A percentile compares a stretch with the other conserved stretches of the same genome.
Conservation (phyloP, 371 early-diverging fungal species). For the Pancytospora philotis region DNA sequence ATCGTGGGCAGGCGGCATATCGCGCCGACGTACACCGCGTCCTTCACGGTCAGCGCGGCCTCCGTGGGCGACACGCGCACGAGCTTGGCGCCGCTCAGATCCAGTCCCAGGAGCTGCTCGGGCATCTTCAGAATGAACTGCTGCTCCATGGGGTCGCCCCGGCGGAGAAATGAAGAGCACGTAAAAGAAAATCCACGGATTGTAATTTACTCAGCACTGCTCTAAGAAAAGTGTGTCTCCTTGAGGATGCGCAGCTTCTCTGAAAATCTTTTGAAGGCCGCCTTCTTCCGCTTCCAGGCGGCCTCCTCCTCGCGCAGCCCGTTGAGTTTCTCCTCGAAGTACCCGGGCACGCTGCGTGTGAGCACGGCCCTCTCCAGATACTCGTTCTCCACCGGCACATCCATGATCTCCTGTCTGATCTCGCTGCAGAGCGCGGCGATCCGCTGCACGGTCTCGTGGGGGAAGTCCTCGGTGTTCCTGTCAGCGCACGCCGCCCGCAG, state of each 20-base stretch:
- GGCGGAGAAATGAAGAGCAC: too few relatives aligned
- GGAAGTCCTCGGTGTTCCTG: not conserved
- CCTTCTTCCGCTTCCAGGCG: not conserved
- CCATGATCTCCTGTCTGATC: not conserved
- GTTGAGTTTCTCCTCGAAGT: not conserved
- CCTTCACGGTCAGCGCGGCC: slow-evolving; percentile 19
- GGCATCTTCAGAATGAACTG: slow-evolving; percentile 57
- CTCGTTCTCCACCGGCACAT: not conserved
- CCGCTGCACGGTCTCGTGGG: not conserved
- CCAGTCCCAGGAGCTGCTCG: slow-evolving; percentile 32
- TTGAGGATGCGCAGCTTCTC: not conserved
- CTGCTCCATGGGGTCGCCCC: slow-evolving; percentile 59
- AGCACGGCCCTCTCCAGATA: not conserved
- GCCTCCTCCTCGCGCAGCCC: not conserved
- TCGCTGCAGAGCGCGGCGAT: not conserved
- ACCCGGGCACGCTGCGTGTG: not conserved
- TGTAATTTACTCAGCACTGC: too few relatives aligned
- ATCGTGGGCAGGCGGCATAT: slow-evolving; percentile 84
- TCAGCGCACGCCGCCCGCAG: not conserved
- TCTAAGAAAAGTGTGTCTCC: not conserved
- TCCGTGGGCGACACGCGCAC: slow-evolving; percentile 8
- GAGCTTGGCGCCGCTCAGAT: slow-evolving; percentile 23
- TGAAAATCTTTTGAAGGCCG: not conserved
- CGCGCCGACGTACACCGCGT: slow-evolving; percentile 30
- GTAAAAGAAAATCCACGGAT: too few relatives aligned